These are phyloP conservation scores for Candida vartiovaarae DNA, from an alignment of 805 yeast genomes.

Conservation along the genomic window DNA sequence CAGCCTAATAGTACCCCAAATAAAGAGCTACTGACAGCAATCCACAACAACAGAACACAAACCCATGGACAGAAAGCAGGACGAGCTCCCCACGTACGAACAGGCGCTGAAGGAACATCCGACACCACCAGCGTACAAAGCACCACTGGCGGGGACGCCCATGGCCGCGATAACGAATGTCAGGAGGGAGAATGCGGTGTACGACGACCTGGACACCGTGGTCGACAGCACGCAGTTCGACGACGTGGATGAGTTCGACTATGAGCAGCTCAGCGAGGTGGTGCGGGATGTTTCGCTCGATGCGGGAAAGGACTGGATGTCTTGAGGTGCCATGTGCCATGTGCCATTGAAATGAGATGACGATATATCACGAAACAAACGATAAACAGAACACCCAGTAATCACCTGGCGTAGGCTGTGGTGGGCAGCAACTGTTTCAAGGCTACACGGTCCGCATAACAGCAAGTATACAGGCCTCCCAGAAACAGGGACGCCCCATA, in stretches of 20 bases:
- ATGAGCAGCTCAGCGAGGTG: conserved; percentile 5
- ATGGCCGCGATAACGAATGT: not conserved
- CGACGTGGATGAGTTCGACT: conserved; percentile 14
- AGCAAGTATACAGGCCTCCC: too few species aligned
- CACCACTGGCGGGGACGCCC: not conserved
- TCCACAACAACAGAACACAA: not conserved
- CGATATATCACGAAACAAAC: too few species aligned
- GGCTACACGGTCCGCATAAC: too few species aligned
- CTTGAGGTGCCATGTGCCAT: too few species aligned
- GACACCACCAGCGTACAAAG: conserved; percentile 3
- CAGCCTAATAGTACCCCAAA: too few species aligned
- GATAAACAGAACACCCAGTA: too few species aligned
- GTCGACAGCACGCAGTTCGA: conserved; percentile 12
- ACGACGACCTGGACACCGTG: conserved; percentile 7
- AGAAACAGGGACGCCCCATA: too few species aligned
- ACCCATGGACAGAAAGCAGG: not conserved
- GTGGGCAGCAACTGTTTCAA: too few species aligned
- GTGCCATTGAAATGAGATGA: too few species aligned
- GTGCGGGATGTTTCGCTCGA: conserved; percentile 8
- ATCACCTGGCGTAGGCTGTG: too few species aligned
- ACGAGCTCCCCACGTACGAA: conserved; percentile 9
- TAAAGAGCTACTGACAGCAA: too few species aligned
- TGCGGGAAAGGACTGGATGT: not conserved
- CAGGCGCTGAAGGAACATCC: conserved; percentile 5
- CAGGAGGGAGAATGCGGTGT: conserved; percentile 3